Conservation (phyloP, 2,329 filamentous ascomycete species). For the Pseudocercospora crystallina region DNA sequence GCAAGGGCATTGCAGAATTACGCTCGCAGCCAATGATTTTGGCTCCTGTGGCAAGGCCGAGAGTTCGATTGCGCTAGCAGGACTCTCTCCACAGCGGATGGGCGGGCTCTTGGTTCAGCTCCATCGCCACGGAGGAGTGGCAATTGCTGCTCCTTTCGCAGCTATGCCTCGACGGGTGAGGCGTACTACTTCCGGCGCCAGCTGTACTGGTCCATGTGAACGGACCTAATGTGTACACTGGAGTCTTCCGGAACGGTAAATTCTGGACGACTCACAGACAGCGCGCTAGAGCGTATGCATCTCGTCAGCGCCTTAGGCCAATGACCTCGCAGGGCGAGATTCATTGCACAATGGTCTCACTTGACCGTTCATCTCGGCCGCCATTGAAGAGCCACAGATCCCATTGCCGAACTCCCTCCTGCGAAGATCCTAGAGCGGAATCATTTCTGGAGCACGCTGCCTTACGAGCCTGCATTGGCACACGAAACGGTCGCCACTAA, state of each 20-base stretch:
- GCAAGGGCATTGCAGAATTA: slow-evolving; percentile 12
- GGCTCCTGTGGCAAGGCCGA: too few relatives aligned
- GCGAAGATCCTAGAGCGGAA: slow-evolving; percentile 20
- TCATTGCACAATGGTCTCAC: slow-evolving; percentile 19
- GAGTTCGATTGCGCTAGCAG: too few relatives aligned
- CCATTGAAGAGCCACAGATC: slow-evolving; percentile 26
- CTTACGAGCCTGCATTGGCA: slow-evolving; percentile 30
- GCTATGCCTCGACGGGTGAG: slow-evolving; percentile 20
- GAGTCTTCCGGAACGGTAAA: slow-evolving; percentile 16
- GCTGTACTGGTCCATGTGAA: not conserved
- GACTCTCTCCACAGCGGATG: slow-evolving; percentile 7
- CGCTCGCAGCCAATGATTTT: slow-evolving; percentile 9
- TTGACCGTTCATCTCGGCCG: slow-evolving; percentile 20
- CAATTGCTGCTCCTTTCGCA: slow-evolving; percentile 18
- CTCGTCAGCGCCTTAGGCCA: slow-evolving; percentile 21
- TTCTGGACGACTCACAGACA: slow-evolving; percentile 11
- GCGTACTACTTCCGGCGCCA: slow-evolving; percentile 18
- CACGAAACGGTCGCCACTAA: slow-evolving; percentile 28
- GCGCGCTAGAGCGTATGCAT: slow-evolving; percentile 16
- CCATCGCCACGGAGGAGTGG: slow-evolving; percentile 20
- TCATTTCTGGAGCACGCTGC: slow-evolving; percentile 23
- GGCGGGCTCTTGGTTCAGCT: slow-evolving; percentile 18
- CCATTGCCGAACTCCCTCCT: slow-evolving; percentile 21
- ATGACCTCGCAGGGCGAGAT: slow-evolving; percentile 20
- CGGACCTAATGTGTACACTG: not conserved